Evolutionary conservation across 345 rosid genomes (phyloP), one percentile per base, ranked within the genome.

Genomic region (Brassica incana): DNA sequence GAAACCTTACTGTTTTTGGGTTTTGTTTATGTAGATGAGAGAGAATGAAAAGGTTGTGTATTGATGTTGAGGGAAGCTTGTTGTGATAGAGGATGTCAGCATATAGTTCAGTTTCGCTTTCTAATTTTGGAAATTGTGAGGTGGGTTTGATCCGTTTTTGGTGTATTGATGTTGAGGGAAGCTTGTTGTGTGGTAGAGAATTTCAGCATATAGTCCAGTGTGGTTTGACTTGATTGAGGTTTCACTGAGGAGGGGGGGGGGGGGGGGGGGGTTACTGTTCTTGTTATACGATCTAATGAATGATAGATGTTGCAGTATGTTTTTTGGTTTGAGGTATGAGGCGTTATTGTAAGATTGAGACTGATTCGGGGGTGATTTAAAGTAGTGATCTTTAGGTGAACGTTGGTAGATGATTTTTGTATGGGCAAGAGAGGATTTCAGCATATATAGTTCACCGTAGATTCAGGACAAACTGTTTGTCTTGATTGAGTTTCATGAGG

Each of bases 111-210:
- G 32, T 56, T 56, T 38, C 32, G 48, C 7, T 54, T 56, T 78
- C 73, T 23, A 36, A 60, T 40, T 67, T 78, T 73, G 67, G 48
- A 27, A 78, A 50, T 50, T 50, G 18, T 48, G 45, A 38, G 68
- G 27, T 67, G 73, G 65, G 25, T 79, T 68, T 74, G 71, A 69
- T 79, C 74, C 54, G 11, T 50, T 50, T 50, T 50, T 18, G 58
- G 58, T 73, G 78, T 52, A 29, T 66, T 30, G 5, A 65, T 66
- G 54, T 72, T 43, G 10, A 64, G 25, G 72, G 2, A 38, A 40
- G 36, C 35, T 54, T 71, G 76, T 48, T 48, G 54, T 48, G 54
- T 48, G 4, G 5, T 45, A 45, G 54, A 45, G 54, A 0, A 12
- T 48, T 5, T 48, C 54, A 48, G 54, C 15, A 9, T 38, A 9